Conservation (phyloP, 495 filamentous ascomycete species). For the Penicillium daleae region DNA sequence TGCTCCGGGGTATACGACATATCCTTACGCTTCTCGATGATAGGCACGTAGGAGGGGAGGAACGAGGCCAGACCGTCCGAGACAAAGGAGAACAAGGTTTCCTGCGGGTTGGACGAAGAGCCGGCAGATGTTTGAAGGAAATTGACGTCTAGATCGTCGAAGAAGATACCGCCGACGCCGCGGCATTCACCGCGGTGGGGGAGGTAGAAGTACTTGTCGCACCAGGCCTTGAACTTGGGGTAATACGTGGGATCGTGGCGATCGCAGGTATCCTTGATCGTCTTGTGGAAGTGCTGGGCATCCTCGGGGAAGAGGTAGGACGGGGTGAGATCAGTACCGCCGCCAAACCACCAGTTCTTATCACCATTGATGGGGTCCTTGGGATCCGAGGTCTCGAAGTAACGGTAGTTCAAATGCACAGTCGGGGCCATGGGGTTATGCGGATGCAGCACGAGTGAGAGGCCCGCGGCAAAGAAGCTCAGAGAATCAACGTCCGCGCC, state of each 20-base stretch:
- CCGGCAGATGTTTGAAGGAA: conserved; percentile 48
- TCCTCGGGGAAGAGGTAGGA: conserved; percentile 96
- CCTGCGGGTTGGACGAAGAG: conserved; percentile 75
- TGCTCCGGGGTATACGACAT: conserved; percentile 83
- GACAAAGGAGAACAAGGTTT: conserved; percentile 90
- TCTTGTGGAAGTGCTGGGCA: conserved; percentile 93
- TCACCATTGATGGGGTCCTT: conserved; percentile 68
- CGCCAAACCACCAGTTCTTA: conserved; percentile 94
- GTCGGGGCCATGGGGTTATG: conserved; percentile 96
- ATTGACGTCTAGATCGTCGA: conserved; percentile 88
- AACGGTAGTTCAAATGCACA: conserved; percentile 97
- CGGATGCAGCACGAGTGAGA: conserved; percentile 92
- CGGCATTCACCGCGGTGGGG: conserved; percentile 89
- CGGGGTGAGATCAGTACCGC: conserved; percentile 92
- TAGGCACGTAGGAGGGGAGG: conserved; percentile 88
- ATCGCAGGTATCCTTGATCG: conserved; percentile 91
- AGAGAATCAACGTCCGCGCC: conserved; percentile 75
- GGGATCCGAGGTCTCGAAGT: conserved; percentile 85
- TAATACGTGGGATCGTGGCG: conserved; percentile 92
- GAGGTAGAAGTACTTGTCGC: conserved; percentile 94
- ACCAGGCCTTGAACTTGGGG: conserved; percentile 96
- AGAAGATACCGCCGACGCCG: conserved; percentile 96
- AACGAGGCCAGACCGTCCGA: conserved; percentile 84
- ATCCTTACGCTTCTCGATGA: conserved; percentile 84
- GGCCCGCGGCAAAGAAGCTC: conserved; percentile 91